These are phyloP conservation scores for Tephrocybe sp. DNA, from an alignment of 768 basidiomycete genomes.

Conservation along the genomic window DNA sequence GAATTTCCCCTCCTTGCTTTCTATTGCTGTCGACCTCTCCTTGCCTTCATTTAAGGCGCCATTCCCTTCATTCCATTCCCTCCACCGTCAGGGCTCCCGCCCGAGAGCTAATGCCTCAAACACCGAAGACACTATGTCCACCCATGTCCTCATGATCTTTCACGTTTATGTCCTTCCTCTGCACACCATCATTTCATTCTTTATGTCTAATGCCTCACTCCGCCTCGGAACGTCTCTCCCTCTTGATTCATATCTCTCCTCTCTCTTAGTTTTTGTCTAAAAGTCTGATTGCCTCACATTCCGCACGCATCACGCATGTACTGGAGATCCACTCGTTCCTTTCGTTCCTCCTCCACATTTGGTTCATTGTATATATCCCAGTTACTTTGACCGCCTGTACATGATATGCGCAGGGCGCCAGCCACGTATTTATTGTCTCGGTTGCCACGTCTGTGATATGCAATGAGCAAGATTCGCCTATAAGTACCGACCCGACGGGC, in stretches of 20 bases:
- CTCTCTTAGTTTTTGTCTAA: slow-evolving; percentile 25
- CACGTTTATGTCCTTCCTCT: slow-evolving; percentile 16
- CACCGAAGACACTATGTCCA: slow-evolving; percentile 21
- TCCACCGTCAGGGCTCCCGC: slow-evolving; percentile 16
- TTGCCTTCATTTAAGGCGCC: slow-evolving; percentile 25
- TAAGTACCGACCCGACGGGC: not conserved
- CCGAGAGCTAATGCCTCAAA: slow-evolving; percentile 12
- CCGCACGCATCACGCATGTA: slow-evolving; percentile 13
- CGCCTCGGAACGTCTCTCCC: slow-evolving; percentile 6
- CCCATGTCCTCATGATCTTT: slow-evolving; percentile 16
- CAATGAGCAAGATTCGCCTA: no score
- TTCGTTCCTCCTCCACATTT: slow-evolving; percentile 9
- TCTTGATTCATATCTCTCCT: slow-evolving; percentile 16
- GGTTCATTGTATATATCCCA: slow-evolving; percentile 13
- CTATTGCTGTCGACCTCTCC: slow-evolving; percentile 32
- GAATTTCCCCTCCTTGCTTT: slow-evolving; percentile 19
- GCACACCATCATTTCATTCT: slow-evolving; percentile 14
- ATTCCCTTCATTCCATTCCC: slow-evolving; percentile 15
- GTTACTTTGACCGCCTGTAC: slow-evolving; percentile 26
- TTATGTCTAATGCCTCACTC: slow-evolving; percentile 8
- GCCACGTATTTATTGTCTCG: slow-evolving; percentile 28
- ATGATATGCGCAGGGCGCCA: slow-evolving; percentile 35
- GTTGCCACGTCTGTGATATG: slow-evolving; percentile 4
- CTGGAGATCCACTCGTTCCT: slow-evolving; percentile 16
- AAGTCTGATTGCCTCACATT: slow-evolving; percentile 7